Percentiles rank a stretch among this genome's conserved stretches.
Conservation (phyloP, 2,329 filamentous ascomycete genomes). For the Hirsutella minnesotensis region DNA sequence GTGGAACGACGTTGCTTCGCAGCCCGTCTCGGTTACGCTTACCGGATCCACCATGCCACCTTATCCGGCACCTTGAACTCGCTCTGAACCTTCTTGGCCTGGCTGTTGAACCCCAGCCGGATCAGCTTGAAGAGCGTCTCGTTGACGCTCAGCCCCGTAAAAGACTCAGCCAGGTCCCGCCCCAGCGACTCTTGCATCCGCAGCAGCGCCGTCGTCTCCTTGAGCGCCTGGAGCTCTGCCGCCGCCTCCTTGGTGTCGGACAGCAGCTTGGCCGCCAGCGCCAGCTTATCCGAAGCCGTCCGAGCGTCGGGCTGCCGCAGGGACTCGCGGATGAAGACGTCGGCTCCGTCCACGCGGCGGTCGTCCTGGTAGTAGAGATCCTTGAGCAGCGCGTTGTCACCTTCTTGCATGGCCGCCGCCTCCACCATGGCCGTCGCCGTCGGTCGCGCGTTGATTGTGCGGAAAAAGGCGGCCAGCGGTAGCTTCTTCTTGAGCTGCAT, state of each 20-base stretch:
- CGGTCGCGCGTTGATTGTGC: conserved; percentile 74
- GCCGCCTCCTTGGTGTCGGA: conserved; percentile 70
- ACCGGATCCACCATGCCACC: conserved; percentile 74
- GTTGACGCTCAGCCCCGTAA: conserved; percentile 76
- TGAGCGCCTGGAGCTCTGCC: conserved; percentile 62
- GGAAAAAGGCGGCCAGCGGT: conserved; percentile 83
- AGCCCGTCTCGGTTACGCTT: conserved; percentile 12
- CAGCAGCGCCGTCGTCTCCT: conserved; percentile 69
- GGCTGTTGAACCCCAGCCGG: conserved; percentile 66
- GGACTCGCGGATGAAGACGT: conserved; percentile 77
- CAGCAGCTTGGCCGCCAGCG: conserved; percentile 73
- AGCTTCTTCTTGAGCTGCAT: conserved; percentile 82
- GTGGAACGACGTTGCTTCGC: neutral
- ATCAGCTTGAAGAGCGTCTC: conserved; percentile 88
- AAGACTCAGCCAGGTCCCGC: conserved; percentile 66
- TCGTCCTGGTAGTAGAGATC: conserved; percentile 98
- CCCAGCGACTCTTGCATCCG: conserved; percentile 82
- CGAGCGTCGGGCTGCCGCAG: conserved; percentile 59
- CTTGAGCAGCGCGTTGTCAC: conserved; percentile 73
- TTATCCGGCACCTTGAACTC: conserved; percentile 93
- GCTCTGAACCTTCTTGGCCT: conserved; percentile 75
- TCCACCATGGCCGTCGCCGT: conserved; percentile 85
- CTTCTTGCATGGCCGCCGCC: conserved; percentile 56
- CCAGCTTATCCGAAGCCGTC: conserved; percentile 72
- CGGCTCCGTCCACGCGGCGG: conserved; percentile 74